Conservation (phyloP, 1,139 yeast species). For the Entelexis sorbosivorans region DNA sequence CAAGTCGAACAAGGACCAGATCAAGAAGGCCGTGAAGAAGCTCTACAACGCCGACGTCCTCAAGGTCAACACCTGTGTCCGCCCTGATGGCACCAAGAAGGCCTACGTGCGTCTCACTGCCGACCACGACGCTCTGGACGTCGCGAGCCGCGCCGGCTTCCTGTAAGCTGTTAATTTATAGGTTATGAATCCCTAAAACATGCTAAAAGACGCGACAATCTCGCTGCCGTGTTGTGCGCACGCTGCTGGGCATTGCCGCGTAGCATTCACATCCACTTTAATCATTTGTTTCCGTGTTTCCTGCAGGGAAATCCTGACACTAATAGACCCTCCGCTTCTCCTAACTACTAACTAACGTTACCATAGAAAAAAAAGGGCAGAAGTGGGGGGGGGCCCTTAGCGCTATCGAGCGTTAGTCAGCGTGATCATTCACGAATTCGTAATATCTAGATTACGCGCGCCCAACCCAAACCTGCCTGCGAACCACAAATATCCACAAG, state of each 20-base stretch:
- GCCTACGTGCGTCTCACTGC: constrained; percentile 99
- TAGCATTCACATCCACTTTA: constrained; percentile 1
- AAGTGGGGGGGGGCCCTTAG: no score
- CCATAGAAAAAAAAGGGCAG: no score
- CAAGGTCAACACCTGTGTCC: constrained; percentile 89
- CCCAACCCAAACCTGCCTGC: no score
- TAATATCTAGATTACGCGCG: no score
- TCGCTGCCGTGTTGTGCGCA: background rate
- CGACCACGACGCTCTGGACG: constrained; percentile 99
- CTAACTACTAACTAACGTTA: no score
- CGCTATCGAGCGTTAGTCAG: no score
- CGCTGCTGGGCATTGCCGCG: background rate
- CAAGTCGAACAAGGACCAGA: constrained; percentile 96
- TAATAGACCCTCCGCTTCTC: no score
- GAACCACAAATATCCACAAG: no score
- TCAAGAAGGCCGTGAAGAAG: constrained; percentile 96
- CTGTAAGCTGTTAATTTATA: constrained; percentile 22
- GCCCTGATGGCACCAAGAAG: constrained; percentile 99
- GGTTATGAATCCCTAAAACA: constrained; percentile 9
- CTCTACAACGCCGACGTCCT: constrained; percentile 91
- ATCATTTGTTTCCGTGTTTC: background rate
- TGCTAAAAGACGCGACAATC: background rate
- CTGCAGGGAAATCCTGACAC: no score
- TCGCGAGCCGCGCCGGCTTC: constrained; percentile 99
- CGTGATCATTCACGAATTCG: no score